Conservation (phyloP, 1,139 yeast genomes). For the Kurtzmaniella quercitrusa region DNA sequence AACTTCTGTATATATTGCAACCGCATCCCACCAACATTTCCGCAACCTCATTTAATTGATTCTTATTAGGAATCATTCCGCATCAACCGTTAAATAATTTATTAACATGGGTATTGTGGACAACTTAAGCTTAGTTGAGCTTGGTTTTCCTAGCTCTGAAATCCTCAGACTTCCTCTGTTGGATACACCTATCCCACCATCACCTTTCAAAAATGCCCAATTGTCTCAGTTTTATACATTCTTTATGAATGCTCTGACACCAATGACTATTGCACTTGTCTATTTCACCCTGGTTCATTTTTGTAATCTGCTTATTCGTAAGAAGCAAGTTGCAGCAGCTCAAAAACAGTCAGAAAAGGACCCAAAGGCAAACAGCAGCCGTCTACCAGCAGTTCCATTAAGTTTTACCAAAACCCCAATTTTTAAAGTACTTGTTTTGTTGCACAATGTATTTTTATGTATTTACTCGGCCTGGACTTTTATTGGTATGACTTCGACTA, state of each 20-base stretch:
- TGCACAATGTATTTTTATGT: constrained; percentile 63
- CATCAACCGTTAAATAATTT: background rate
- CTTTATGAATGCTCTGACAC: constrained; percentile 43
- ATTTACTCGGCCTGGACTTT: constrained; percentile 71
- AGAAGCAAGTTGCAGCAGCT: constrained; percentile 26
- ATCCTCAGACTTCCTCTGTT: constrained; percentile 32
- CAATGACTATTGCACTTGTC: constrained; percentile 54
- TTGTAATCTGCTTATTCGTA: constrained; percentile 41
- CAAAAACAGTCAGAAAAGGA: background rate
- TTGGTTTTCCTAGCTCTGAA: constrained; percentile 36
- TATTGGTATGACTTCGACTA: constrained; percentile 57
- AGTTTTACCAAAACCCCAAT: constrained; percentile 39
- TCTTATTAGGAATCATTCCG: background rate
- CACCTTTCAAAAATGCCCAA: constrained; percentile 31
- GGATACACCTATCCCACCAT: constrained; percentile 29
- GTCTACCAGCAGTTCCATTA: constrained; percentile 55
- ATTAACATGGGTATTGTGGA: constrained; percentile 3
- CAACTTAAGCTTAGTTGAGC: constrained; percentile 18
- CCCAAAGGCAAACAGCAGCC: constrained; percentile 14
- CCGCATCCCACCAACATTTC: background rate
- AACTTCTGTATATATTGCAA: background rate
- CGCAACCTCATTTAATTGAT: background rate
- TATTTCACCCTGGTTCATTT: constrained; percentile 61
- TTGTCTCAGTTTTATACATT: constrained; percentile 23
- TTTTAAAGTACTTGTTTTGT: constrained; percentile 55